These are phyloP conservation scores for Auriscalpium orientale DNA, from an alignment of 768 basidiomycete genomes.

Conservation along the genomic window DNA sequence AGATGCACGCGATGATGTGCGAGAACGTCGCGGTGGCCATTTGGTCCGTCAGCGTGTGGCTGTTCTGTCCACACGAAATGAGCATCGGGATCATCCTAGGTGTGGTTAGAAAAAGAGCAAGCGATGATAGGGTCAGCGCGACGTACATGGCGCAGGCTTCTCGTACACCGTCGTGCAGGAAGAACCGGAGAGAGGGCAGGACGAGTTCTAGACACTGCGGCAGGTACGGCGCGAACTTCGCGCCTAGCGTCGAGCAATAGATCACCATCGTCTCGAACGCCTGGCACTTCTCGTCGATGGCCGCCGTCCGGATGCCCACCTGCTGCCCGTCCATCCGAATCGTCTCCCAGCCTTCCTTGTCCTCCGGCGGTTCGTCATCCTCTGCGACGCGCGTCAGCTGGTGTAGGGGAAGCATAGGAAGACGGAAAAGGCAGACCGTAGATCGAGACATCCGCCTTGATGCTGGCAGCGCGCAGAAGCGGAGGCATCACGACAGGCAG, in stretches of 20 bases:
- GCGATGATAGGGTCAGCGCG: not conserved
- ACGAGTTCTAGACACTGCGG: constrained; percentile 64
- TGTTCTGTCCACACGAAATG: constrained; percentile 57
- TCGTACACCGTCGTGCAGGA: constrained; percentile 79
- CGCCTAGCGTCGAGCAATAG: constrained; percentile 62
- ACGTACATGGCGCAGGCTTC: constrained; percentile 72
- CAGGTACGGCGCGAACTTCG: constrained; percentile 66
- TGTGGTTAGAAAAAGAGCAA: not conserved
- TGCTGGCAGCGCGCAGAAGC: constrained; percentile 63
- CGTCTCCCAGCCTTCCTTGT: constrained; percentile 74
- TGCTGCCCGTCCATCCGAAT: constrained; percentile 71
- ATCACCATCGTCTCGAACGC: constrained; percentile 84
- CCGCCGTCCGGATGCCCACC: constrained; percentile 70
- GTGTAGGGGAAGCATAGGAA: too few species aligned
- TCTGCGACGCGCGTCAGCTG: constrained; percentile 20
- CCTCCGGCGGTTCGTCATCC: constrained; percentile 47
- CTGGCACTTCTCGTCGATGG: constrained; percentile 82
- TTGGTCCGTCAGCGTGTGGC: constrained; percentile 53
- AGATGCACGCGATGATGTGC: constrained; percentile 56
- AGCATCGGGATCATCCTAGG: constrained; percentile 66
- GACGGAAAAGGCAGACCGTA: constrained; percentile 53
- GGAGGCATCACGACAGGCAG: constrained; percentile 80
- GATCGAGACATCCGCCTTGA: constrained; percentile 73
- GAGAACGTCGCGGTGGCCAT: constrained; percentile 57
- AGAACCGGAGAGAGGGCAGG: constrained; percentile 63